phyloP scores from a whole-genome alignment of 164 flowering plant species.

The Buxus sempervirens region DNA sequence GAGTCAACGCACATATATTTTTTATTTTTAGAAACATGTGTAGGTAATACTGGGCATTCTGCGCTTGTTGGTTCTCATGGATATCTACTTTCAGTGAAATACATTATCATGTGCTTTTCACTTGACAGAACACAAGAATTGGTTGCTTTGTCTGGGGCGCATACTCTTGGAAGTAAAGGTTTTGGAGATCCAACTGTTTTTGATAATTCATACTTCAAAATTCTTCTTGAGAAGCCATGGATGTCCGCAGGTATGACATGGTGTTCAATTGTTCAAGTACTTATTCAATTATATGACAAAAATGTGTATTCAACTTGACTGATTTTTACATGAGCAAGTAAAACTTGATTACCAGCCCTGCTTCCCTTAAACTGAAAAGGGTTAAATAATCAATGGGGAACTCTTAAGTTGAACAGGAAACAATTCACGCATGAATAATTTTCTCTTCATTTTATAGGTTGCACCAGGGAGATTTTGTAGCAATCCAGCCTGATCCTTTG shows the following conservation, averaged over 20 bases:
- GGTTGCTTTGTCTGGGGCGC: slow-evolving; percentile 94
- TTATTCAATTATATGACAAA: neutral
- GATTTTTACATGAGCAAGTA: neutral
- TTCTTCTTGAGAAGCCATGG: slow-evolving; percentile 91
- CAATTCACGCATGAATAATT: neutral
- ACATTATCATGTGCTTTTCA: slow-evolving; percentile 5
- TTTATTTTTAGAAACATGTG: neutral
- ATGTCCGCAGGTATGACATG: slow-evolving; percentile 47
- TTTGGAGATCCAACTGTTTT: slow-evolving; percentile 79
- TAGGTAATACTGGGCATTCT: neutral
- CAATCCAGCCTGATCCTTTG: neutral
- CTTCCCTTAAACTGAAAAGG: neutral
- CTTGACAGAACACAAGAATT: slow-evolving; percentile 75
- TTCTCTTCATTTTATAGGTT: neutral
- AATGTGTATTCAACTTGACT: neutral
- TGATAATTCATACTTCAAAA: slow-evolving; percentile 86
- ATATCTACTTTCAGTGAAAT: slow-evolving; percentile 4
- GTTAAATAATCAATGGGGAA: neutral
- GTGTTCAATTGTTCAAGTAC: neutral
- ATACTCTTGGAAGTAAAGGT: slow-evolving; percentile 89
- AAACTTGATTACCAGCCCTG: neutral
- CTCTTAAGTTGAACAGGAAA: neutral
- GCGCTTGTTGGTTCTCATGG: neutral
- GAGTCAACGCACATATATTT: too few species aligned
- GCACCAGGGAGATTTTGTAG: neutral